These are phyloP conservation scores for Penicillium sp. DNA, from an alignment of 2,329 filamentous ascomycete species.

Conservation along the genomic window DNA sequence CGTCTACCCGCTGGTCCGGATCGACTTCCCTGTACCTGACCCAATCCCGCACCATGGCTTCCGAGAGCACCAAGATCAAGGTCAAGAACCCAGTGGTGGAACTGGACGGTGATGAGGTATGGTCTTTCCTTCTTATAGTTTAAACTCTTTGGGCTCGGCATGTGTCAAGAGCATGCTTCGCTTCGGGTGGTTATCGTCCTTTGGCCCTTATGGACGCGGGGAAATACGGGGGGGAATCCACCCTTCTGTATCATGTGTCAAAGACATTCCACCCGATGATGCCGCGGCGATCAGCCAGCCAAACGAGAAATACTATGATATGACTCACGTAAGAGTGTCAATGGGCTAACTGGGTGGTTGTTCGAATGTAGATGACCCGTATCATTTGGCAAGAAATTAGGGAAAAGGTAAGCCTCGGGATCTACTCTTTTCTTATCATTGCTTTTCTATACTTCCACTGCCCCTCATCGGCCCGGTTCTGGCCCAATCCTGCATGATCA, in stretches of 20 bases:
- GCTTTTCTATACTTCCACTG: not conserved
- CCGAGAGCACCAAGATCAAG: conserved; percentile 78
- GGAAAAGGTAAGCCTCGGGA: conserved; percentile 66
- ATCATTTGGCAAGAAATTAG: conserved; percentile 99
- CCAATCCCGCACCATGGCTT: conserved; percentile 51
- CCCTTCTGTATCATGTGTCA: conserved; percentile 24
- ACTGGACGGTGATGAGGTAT: conserved; percentile 77
- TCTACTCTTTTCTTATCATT: conserved; percentile 12
- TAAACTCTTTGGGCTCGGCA: conserved; percentile 13
- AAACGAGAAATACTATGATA: not conserved
- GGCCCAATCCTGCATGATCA: conserved; percentile 22
- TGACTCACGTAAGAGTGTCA: not conserved
- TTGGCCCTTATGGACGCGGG: conserved; percentile 21
- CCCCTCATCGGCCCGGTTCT: conserved; percentile 9
- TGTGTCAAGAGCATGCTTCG: conserved; percentile 27
- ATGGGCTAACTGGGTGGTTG: conserved; percentile 22
- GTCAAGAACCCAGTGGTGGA: conserved; percentile 99
- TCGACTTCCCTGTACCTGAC: conserved; percentile 31
- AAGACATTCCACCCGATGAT: conserved; percentile 15
- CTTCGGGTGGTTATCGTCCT: conserved; percentile 10
- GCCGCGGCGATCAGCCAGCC: not conserved
- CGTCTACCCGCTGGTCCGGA: conserved; percentile 35
- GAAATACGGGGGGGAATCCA: conserved; percentile 32
- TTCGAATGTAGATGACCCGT: conserved; percentile 75
- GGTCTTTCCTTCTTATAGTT: conserved; percentile 23